A percentile compares a stretch with the other conserved stretches of the same genome.
phyloP scores from a whole-genome alignment of 805 yeast genomes.

The Lachancea nothofagi region DNA sequence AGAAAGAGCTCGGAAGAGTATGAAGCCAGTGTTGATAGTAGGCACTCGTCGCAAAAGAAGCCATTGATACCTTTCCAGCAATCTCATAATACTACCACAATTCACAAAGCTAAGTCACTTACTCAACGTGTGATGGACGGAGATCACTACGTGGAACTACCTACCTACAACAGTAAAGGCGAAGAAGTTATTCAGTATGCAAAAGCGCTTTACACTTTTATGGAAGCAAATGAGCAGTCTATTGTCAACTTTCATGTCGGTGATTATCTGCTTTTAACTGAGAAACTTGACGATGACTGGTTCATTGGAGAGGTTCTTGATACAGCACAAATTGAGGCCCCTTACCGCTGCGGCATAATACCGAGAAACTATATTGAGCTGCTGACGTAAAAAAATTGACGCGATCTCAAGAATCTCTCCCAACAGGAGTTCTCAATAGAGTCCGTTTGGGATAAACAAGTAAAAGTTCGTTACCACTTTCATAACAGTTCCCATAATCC shows the following conservation, averaged over 20 bases:
- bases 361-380: conserved; percentile 12
- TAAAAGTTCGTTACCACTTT: too few relatives aligned
- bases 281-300: conserved; percentile 31
- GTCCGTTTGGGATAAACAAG: too few relatives aligned
- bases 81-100: background rate
- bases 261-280: conserved; percentile 29
- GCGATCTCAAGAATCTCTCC: too few relatives aligned
- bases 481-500: too few relatives aligned
- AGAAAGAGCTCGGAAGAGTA: conserved; percentile 14
- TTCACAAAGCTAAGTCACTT: background rate
- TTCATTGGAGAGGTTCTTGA: conserved; percentile 32
- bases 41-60: background rate
- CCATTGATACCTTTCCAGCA: conserved; percentile 8
- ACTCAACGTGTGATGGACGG: conserved; percentile 16
- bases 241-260: conserved; percentile 28
- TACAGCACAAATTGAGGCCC: conserved; percentile 4
- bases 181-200: conserved; percentile 29
- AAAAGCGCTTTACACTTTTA: conserved; percentile 28
- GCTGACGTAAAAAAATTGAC: too few relatives aligned
- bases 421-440: too few relatives aligned
- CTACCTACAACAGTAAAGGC: conserved; percentile 23
- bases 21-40: background rate
- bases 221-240: conserved; percentile 28
- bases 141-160: conserved; percentile 31
- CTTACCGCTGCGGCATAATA: conserved; percentile 11